A percentile compares a stretch with the other conserved stretches of the same genome.
phyloP scores from a whole-genome alignment of 257 asterid genomes.

The Capsicum pubescens region DNA sequence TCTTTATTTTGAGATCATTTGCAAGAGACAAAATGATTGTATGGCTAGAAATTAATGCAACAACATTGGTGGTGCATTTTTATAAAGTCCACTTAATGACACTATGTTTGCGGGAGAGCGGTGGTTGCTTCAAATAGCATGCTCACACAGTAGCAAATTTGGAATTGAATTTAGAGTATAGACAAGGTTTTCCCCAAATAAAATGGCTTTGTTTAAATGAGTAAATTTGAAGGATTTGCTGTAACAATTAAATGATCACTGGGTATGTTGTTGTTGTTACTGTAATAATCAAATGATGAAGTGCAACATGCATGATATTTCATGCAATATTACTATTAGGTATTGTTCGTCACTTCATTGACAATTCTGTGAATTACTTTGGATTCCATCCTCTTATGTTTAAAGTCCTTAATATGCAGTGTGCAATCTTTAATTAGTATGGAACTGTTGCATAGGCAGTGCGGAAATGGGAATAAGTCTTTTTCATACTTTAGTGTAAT shows the following conservation, averaged over 20 bases:
- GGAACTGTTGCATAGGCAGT: constrained; percentile 17
- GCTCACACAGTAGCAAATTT: not conserved
- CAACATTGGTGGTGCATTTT: too few relatives aligned
- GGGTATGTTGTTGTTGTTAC: not conserved
- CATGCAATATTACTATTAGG: not conserved
- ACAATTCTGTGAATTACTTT: not conserved
- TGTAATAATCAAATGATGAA: not conserved
- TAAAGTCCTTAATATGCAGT: not conserved
- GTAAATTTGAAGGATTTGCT: not conserved
- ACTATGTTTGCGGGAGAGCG: too few relatives aligned
- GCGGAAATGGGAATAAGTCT: not conserved
- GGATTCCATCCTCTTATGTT: not conserved
- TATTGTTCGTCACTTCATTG: not conserved
- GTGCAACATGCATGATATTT: constrained; percentile 14
- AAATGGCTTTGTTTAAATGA: not conserved
- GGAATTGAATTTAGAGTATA: not conserved
- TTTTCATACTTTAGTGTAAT: not conserved
- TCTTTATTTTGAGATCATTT: too few relatives aligned
- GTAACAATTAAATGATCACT: not conserved
- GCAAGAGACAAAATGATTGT: too few relatives aligned
- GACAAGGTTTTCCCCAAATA: not conserved
- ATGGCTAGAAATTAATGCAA: too few relatives aligned
- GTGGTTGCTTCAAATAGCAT: not conserved
- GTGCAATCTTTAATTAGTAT: not conserved
- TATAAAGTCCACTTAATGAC: too few relatives aligned